Evolutionary conservation across 2,329 filamentous ascomycete genomes (phyloP), one percentile per base, ranked within the genome.

Genomic region (Nemania sp.): DNA sequence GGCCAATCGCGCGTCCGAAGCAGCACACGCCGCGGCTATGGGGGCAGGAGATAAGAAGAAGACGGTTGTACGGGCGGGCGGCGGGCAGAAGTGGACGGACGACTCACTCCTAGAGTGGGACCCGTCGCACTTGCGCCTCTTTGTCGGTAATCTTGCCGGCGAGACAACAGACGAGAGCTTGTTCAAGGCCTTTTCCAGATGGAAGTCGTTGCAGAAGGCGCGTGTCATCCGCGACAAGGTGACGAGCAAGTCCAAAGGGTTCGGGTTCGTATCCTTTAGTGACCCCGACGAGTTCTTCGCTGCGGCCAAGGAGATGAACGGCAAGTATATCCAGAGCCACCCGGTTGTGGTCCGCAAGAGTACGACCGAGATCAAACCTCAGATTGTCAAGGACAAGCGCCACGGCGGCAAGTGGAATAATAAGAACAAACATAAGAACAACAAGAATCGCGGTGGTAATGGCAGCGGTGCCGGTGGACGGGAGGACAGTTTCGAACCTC

Each of bases 251-350:
- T 96, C 91, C 72, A 96, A 95, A 74, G 95, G 94, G 0, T 99
- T 91, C 73, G 95, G 95, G 2, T 99, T 99, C 72, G 93, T 99
- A 57, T 95, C 91, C 76, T 98, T 99, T 78, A 90, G 88, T 70
- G 91, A 97, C 73, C 91, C 92, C 32, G 95, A 99, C 75, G 93
- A 97, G 72, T 98, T 96, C 75, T 98, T 99, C 81, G 87, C 91
- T 71, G 94, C 95, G 1, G 94, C 92, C 70, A 92, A 95, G 78
- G 94, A 98, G 79, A 98, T 98, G 95, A 91, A 97, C 72, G 93
- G 93, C 69, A 98, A 99, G 79, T 99, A 99, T 77, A 98, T 99
- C 73, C 94, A 96, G 71, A 97, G 92, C 74, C 95, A 98, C 76
- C 95, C 95, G 0, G 91, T 97, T 29, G 81, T 91, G 25, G 85